Base-by-base conservation (phyloP, 2,329 filamentous ascomycete genomes). In the Fusarium albidum region DNA sequence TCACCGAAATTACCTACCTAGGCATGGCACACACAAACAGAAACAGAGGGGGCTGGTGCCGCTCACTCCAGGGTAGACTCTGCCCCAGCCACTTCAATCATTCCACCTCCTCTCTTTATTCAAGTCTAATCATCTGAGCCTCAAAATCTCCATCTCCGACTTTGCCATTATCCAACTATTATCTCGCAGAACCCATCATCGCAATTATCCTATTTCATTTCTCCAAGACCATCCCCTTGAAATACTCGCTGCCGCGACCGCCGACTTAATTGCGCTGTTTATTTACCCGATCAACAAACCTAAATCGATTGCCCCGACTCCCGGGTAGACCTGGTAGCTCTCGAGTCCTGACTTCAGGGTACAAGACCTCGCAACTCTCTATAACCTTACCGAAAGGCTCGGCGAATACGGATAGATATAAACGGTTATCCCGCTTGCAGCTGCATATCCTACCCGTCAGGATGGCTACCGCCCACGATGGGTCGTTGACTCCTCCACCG, bases 401-500 rank as follows among this genome's bases (percentile, higher is more conserved):
- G 39, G 12, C 35, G 18, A 62, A 59, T 34, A 42, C 35, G 18
- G 60, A 59, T 34, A 42, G 12, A 26, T 5, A 14, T 34, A 9
- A 34, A 32, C 40, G 21, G 25, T 25, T 17, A 6, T 34, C 32
- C n/a, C 42, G 21, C 45, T 44, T 50, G 46, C 51, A 40, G 32
- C 39, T 44, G 55, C 59, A 55, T 50, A 39, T n/a, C 17, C 38
- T 35, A 32, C 44, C 37, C 14, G 43, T 62, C 63, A 68, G 45
- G 9, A 73, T 73, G 71, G 63, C 63, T 40, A 62, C 63, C 43
- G 53, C 52, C 45, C 61, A 61, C 34, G 55, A 56, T 40, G 58
- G 63, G 49, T 65, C 81, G 47, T 72, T 77, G 45, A 90, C 88
- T 35, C 87, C 88, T 61, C 83, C 87, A 43, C 85, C 84, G 58